These are phyloP conservation scores for Luzula sylvatica DNA, from an alignment of 176 grass and related monocot genomes.

Conservation along the genomic window DNA sequence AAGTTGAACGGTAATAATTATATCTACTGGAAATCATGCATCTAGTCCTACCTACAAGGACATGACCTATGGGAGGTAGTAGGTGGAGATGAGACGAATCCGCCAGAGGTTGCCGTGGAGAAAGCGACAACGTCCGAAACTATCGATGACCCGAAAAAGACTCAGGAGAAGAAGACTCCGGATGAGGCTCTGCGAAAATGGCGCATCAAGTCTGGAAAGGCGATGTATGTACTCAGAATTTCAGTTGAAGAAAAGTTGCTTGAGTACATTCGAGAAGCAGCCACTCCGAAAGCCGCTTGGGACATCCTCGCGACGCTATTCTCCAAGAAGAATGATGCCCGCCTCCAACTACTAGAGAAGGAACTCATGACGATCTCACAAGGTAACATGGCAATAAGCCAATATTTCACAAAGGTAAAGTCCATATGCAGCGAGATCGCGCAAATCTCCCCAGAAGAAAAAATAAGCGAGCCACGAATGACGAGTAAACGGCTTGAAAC, in stretches of 20 bases:
- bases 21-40: not conserved
- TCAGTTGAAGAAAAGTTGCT: not conserved
- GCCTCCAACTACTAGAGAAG: slow-evolving; percentile 9
- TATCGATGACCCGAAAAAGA: not conserved
- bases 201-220: not conserved
- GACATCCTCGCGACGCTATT: not conserved
- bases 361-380: slow-evolving; percentile 5
- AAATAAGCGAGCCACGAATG: not conserved
- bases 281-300: not conserved
- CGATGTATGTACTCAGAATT: not conserved
- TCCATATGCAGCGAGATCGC: not conserved
- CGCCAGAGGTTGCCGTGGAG: not conserved
- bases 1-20: no score
- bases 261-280: not conserved
- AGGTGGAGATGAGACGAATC: not conserved
- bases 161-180: not conserved
- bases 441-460: not conserved
- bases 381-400: not conserved
- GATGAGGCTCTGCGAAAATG: not conserved
- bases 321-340: not conserved
- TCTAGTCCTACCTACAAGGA: slow-evolving; percentile 10
- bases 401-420: slow-evolving; percentile 18
- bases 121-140: not conserved
- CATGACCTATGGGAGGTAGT: slow-evolving; percentile 12
- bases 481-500: slow-evolving; percentile 9